Evolutionary conservation across 805 yeast species (phyloP).

Genomic region (Yarrowia divulgata): DNA sequence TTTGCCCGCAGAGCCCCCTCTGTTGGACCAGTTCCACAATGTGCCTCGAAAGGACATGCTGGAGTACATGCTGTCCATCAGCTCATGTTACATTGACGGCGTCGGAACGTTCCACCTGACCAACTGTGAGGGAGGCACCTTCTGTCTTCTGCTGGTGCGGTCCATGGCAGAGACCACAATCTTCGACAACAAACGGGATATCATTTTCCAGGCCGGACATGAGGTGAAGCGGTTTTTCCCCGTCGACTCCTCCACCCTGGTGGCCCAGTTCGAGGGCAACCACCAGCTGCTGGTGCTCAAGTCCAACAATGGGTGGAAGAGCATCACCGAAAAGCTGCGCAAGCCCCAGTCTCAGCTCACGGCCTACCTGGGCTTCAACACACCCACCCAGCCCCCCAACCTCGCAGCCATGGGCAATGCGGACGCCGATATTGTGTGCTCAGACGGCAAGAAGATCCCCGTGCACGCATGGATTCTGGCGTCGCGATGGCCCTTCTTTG

Average conservation of each 20-base stretch:
- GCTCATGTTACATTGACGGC: neutral
- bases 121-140: neutral
- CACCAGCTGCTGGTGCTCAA: neutral
- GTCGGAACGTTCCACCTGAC: neutral
- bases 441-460: neutral
- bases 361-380: neutral
- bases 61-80: neutral
- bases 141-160: neutral
- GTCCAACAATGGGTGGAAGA: neutral
- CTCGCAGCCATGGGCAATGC: neutral
- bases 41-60: neutral
- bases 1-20: neutral
- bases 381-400: neutral
- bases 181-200: neutral
- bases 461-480: neutral
- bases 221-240: neutral
- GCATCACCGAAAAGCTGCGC: neutral
- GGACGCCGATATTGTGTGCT: neutral
- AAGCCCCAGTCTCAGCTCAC: neutral
- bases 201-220: neutral
- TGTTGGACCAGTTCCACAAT: neutral
- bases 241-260: neutral
- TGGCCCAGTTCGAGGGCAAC: neutral
- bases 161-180: neutral
- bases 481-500: neutral